Evolutionary conservation across 2,329 filamentous ascomycete genomes (phyloP), one percentile per base, ranked within the genome.

Genomic region (Diaporthe nobilis): DNA sequence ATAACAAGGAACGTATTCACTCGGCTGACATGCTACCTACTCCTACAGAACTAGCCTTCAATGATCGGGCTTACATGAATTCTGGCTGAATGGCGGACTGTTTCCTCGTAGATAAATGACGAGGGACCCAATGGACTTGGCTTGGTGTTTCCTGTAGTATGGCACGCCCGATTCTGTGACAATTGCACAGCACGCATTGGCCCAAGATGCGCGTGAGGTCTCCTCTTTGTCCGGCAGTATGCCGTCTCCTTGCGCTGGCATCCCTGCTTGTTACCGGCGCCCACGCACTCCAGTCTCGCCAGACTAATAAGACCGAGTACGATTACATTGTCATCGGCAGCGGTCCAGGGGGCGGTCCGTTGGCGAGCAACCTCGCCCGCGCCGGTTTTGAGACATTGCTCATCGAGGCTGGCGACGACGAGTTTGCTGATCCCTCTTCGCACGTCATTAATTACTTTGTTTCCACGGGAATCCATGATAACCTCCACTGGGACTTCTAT

Each of bases 351-450:
- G 71, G 71, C 34, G 71, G 71, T 49, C 71, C 71, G 9, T 34
- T 72, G 25, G 71, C 71, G 42, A 60, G 53, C 44, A 57, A 60
- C 20, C 71, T 72, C 31, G 71, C 71, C 55, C 53, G 53, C 42
- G 71, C 71, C 22, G 71, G 71, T 5, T 61, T 61, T 31, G 58
- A 57, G 17, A 49, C 44, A 17, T 28, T 72, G 9, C 55, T 72
- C 3, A 37, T 92, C 51, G 90, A 92, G 78, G 90, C 90, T 34
- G 90, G 90, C 71, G 89, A 90, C 76, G 90, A 92, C 78, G 87
- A 90, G 77, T 47, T 51, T 37, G 63, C 63, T 3, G 63, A 67
- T 47, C 63, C 63, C 28, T n/a, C 63, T 13, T 17, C 44, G 5
- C 25, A 51, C 51, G 63, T 67, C 28, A 67, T 51, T 13, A 8